Evolutionary conservation across 176 grass and related monocot genomes (phyloP).

Genomic region (Carex parvula): DNA sequence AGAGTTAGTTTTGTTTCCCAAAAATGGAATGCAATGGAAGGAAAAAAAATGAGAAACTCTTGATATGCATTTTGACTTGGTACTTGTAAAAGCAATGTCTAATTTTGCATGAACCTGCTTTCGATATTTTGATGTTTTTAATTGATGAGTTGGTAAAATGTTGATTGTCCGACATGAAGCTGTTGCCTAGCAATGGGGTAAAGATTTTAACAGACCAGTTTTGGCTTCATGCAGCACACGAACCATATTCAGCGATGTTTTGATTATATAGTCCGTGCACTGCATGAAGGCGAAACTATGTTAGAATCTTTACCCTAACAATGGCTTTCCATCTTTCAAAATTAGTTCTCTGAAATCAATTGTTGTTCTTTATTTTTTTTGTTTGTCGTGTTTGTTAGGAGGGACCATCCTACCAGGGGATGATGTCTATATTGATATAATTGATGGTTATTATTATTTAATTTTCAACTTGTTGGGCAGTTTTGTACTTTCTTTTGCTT

Average conservation of each 20-base stretch:
- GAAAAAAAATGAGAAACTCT: neutral
- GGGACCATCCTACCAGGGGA: neutral
- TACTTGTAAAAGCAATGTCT: slow-evolving; percentile 18
- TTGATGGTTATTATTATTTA: slow-evolving; percentile 15
- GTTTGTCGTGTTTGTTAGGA: neutral
- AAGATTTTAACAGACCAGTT: too few relatives aligned
- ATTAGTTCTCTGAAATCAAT: neutral
- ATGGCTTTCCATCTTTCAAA: neutral
- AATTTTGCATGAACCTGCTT: slow-evolving; percentile 4
- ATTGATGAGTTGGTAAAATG: neutral
- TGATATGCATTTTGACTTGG: slow-evolving; percentile 12
- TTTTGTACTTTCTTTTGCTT: slow-evolving; percentile 1
- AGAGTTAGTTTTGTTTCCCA: slow-evolving; percentile 6
- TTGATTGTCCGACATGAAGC: neutral
- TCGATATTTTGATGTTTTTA: slow-evolving; percentile 29
- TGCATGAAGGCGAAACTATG: too few relatives aligned
- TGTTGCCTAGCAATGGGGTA: neutral
- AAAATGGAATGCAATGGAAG: slow-evolving; percentile 25
- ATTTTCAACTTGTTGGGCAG: neutral
- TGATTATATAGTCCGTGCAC: too few relatives aligned
- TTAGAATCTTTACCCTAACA: neutral
- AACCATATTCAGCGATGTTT: too few relatives aligned
- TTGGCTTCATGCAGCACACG: too few relatives aligned
- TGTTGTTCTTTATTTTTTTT: neutral
- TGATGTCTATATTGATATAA: neutral